These are phyloP conservation scores for Microthyrium microscopicum DNA, from an alignment of 2,329 filamentous ascomycete genomes.

Conservation along the genomic window DNA sequence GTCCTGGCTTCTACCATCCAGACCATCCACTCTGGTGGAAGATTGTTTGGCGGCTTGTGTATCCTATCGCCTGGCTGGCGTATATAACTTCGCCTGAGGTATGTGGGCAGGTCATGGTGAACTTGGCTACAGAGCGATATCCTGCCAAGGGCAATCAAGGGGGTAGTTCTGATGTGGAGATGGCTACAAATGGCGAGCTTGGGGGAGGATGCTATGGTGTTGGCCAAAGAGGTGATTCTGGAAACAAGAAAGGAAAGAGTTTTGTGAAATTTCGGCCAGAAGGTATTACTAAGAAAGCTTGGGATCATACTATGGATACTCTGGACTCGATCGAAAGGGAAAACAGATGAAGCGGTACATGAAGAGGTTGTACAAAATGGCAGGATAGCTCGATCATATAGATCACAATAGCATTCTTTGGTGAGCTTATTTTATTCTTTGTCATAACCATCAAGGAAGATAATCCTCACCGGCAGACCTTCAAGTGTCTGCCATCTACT, in stretches of 20 bases:
- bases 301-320: conserved; percentile 2
- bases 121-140: conserved; percentile 11
- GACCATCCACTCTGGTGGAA: conserved; percentile 17
- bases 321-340: not conserved
- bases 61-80: conserved; percentile 13
- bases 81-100: conserved; percentile 13
- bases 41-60: conserved; percentile 13
- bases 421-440: too few species aligned
- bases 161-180: conserved; percentile 1
- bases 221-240: conserved; percentile 1
- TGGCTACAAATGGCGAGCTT: not conserved
- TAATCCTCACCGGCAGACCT: too few species aligned
- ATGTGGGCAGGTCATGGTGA: conserved; percentile 18
- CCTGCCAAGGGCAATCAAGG: conserved; percentile 9
- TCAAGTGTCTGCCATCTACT: too few species aligned
- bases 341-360: too few species aligned
- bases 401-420: too few species aligned
- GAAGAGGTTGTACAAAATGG: too few species aligned
- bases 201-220: not conserved
- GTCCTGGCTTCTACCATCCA: conserved; percentile 13
- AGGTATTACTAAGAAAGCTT: not conserved
- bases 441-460: too few species aligned
- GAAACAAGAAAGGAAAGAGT: not conserved
- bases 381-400: too few species aligned
- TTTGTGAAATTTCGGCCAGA: not conserved